Evolutionary conservation across 2,329 filamentous ascomycete genomes (phyloP), one percentile per base, ranked within the genome.

Genomic region (Xylariaceae sp.): DNA sequence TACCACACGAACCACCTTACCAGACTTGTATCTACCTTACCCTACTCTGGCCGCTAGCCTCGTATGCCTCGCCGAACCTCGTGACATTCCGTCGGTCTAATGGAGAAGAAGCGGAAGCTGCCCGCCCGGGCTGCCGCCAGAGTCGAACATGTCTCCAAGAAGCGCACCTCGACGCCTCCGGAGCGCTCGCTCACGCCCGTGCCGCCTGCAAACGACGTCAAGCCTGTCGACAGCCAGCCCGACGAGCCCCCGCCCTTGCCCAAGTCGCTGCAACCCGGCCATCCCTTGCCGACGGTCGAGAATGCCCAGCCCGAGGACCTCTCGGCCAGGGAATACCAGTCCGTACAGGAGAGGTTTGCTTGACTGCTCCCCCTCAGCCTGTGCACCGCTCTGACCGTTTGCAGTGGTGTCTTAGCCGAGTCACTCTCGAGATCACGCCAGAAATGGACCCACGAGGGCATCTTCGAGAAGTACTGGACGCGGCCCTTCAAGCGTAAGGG

Each of bases 381-480:
- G 34, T n/a, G n/a, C n/a, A n/a, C n/a, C n/a, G n/a, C n/a, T n/a
- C 34, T 40, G 32, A 44, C 31, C 11, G 10, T 37, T 42, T 18
- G 32, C 27, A 87, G 85, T 58, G 83, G 80, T 45, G 82, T 90
- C 14, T 65, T 90, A 37, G 69, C 74, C 48, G 80, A 88, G 46
- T 86, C 84, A 2, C 68, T 92, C 17, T 63, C 73, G 31, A 72
- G 83, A 50, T 92, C 85, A 49, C 78, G 83, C 38, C 69, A 79
- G 37, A 76, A 72, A 69, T 88, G 82, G 82, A 71, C 82, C 16
- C 72, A 66, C 51, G 77, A 82, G 45, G 80, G 80, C 19, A 69
- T 87, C 30, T 85, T 88, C 47, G 79, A 86, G 46, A 82, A 77
- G 49, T 87, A 83, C 56, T 88, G 82, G 82, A 73, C 77, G 7